Percentiles rank a stretch among this genome's conserved stretches.
Conservation (phyloP, 305 asterid species). For the Solanum hybrid region DNA sequence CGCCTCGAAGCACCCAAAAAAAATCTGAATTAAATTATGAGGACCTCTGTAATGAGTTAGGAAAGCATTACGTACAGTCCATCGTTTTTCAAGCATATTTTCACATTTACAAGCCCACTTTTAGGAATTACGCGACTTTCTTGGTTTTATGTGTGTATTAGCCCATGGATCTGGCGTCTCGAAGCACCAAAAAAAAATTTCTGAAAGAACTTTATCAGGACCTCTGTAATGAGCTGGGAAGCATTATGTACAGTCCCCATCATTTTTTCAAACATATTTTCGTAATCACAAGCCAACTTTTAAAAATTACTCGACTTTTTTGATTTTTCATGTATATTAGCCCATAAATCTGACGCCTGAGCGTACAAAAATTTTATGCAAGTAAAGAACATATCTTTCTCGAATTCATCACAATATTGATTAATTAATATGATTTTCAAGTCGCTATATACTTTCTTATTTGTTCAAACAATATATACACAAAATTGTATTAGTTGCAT, state of each 20-base stretch:
- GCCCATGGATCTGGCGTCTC: not conserved
- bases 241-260: not conserved
- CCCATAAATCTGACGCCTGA: rapidly evolving
- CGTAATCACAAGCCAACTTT: not conserved
- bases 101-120: not conserved
- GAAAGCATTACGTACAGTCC: not conserved
- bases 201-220: no score
- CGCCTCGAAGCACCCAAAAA: not conserved
- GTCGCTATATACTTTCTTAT: not conserved
- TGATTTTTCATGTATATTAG: not conserved
- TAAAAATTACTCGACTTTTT: no score
- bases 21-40: not conserved
- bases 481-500: not conserved
- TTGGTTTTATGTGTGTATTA: not conserved
- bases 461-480: not conserved
- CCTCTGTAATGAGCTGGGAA: not conserved
- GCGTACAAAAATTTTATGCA: not conserved
- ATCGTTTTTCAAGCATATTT: not conserved
- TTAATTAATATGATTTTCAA: not conserved
- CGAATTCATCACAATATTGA: not conserved
- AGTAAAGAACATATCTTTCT: not conserved
- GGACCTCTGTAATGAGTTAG: not conserved
- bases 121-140: not conserved
- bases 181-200: not conserved
- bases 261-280: not conserved